Evolutionary conservation across 176 grass and related monocot genomes (phyloP).

Genomic region (Triticum turgidum): DNA sequence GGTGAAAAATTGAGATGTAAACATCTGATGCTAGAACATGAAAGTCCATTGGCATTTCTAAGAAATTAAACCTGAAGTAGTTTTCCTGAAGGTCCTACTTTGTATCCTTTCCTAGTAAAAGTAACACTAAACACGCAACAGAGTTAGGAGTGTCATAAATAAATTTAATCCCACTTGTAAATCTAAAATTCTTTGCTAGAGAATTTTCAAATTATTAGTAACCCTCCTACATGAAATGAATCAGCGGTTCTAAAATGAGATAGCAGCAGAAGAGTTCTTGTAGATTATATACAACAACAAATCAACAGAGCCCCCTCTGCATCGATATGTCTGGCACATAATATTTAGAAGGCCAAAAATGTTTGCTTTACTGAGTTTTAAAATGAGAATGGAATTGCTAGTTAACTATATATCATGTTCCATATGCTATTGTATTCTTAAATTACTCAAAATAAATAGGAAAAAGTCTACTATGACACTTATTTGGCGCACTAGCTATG

Average conservation of each 20-base stretch:
- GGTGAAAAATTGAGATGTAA: not conserved
- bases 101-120: not conserved
- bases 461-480: not conserved
- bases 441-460: not conserved
- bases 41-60: not conserved
- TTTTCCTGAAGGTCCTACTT: not conserved
- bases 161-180: not conserved
- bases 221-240: not conserved
- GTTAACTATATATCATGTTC: not conserved
- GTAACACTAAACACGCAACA: not conserved
- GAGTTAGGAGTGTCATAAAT: not conserved
- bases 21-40: not conserved
- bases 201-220: not conserved
- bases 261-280: not conserved
- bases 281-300: not conserved
- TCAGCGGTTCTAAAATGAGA: not conserved
- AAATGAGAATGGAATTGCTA: not conserved
- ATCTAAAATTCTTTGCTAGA: not conserved
- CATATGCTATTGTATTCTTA: not conserved
- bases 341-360: not conserved
- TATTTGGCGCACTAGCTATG: conserved; percentile 24
- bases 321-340: too few species aligned
- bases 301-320: not conserved
- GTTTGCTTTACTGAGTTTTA: not conserved
- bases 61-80: not conserved